A percentile compares a stretch with the other conserved stretches of the same genome.
Conservation (phyloP, 768 basidiomycete genomes). For the Lentinula boryana region DNA sequence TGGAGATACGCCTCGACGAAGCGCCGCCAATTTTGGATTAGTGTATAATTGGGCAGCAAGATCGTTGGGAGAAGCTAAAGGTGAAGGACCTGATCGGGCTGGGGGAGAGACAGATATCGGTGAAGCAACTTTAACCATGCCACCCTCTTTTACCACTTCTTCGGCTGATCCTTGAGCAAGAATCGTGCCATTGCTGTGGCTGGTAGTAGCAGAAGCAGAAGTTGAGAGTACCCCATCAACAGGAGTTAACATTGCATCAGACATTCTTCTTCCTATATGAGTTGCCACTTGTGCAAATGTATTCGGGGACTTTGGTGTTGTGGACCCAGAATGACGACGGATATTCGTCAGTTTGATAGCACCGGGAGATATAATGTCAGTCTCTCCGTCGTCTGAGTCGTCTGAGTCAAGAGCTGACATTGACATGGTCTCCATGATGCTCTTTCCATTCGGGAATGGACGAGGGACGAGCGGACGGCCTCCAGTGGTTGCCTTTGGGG, state of each 20-base stretch:
- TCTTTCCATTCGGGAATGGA: slow-evolving; percentile 17
- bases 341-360: neutral
- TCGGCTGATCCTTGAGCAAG: neutral
- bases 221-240: neutral
- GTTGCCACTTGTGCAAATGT: slow-evolving; percentile 24
- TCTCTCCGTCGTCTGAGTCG: slow-evolving; percentile 23
- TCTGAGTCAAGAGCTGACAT: slow-evolving; percentile 51
- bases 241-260: slow-evolving; percentile 32
- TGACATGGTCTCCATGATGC: slow-evolving; percentile 35
- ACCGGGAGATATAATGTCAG: neutral
- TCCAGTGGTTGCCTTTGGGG: slow-evolving; percentile 4
- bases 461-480: slow-evolving; percentile 5
- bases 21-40: slow-evolving; percentile 36
- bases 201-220: neutral
- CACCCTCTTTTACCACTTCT: neutral
- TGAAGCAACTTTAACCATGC: neutral
- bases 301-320: neutral
- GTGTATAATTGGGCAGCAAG: slow-evolving; percentile 34
- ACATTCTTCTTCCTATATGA: slow-evolving; percentile 34
- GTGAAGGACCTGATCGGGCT: slow-evolving; percentile 13
- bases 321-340: neutral
- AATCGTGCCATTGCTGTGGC: neutral
- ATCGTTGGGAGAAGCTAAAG: slow-evolving; percentile 30
- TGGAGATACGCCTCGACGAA: slow-evolving; percentile 19
- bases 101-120: neutral